These are phyloP conservation scores for Russula compacta DNA, from an alignment of 768 basidiomycete species.

Conservation along the genomic window DNA sequence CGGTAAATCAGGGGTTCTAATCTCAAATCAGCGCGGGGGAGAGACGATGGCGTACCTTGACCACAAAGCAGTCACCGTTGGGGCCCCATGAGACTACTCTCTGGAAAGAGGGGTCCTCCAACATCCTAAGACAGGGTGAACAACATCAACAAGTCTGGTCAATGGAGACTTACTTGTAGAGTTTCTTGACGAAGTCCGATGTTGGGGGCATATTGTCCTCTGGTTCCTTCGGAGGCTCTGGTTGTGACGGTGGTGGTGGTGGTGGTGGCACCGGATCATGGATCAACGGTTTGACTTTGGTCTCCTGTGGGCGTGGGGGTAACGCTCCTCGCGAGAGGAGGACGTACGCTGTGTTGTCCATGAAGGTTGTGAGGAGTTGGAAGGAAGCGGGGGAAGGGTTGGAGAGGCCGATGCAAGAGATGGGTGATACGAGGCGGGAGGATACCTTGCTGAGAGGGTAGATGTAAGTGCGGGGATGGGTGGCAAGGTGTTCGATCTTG, in stretches of 20 bases:
- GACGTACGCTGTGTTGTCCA: constrained; percentile 29
- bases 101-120: constrained; percentile 66
- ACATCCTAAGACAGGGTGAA: constrained; percentile 50
- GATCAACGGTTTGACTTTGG: constrained; percentile 22
- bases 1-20: constrained; percentile 8
- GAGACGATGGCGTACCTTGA: constrained; percentile 40
- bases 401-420: constrained; percentile 27
- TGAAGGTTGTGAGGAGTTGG: constrained; percentile 24
- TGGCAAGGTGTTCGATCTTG: constrained; percentile 36
- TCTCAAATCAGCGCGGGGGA: constrained; percentile 5
- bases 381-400: constrained; percentile 25
- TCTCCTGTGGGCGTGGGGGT: constrained; percentile 23
- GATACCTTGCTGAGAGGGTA: constrained; percentile 26
- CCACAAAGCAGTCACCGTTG: constrained; percentile 80
- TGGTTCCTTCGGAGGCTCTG: constrained; percentile 16
- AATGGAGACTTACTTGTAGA: constrained; percentile 62
- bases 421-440: constrained; percentile 30
- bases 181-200: constrained; percentile 88
- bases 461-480: constrained; percentile 28
- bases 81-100: constrained; percentile 79
- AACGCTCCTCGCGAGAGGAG: constrained; percentile 29
- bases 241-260: constrained; percentile 17
- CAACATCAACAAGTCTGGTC: neutral
- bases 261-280: constrained; percentile 15
- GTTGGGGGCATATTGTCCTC: constrained; percentile 83